phyloP scores from a whole-genome alignment of 1,284 basidiomycete species.

The Moniliophthora roreri region DNA sequence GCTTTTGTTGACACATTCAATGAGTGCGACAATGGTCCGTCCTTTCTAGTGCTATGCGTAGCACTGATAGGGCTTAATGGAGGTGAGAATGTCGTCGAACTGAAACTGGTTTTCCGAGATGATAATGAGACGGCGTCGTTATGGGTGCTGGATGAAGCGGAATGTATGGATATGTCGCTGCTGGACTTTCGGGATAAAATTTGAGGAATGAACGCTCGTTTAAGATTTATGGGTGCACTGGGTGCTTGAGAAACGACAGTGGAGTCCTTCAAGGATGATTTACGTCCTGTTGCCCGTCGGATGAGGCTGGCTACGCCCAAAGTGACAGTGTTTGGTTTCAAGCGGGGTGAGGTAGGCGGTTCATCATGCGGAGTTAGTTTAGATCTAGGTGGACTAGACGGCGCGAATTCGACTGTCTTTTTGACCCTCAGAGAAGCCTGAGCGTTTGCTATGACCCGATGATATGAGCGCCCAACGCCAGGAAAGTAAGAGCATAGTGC shows the following conservation, averaged over 20 bases:
- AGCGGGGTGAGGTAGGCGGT: conserved; percentile 23
- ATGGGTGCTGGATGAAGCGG: conserved; percentile 14
- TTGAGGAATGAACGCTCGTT: conserved; percentile 36
- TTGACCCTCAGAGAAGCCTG: conserved; percentile 9
- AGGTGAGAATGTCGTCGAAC: conserved; percentile 12
- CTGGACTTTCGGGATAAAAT: conserved; percentile 40
- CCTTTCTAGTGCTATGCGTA: not conserved
- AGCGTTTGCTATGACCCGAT: not conserved
- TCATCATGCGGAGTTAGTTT: conserved; percentile 9
- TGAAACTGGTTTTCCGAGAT: conserved; percentile 13
- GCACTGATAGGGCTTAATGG: not conserved
- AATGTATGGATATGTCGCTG: conserved; percentile 23
- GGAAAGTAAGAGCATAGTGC: not conserved
- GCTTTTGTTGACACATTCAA: conserved; percentile 1
- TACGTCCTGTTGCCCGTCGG: conserved; percentile 45
- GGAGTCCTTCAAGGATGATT: conserved; percentile 27
- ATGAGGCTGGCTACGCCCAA: conserved; percentile 58
- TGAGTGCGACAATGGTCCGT: not conserved
- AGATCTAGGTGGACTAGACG: not conserved
- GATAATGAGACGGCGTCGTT: conserved; percentile 16
- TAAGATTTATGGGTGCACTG: conserved; percentile 30
- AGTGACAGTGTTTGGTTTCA: conserved; percentile 43
- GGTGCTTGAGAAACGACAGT: conserved; percentile 31
- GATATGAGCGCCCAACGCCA: conserved; percentile 1
- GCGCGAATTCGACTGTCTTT: conserved; percentile 19